Evolutionary conservation across 169 alveolate species (phyloP), one percentile per base, ranked within the genome.

Genomic region (Plasmodium gallinaceum): DNA sequence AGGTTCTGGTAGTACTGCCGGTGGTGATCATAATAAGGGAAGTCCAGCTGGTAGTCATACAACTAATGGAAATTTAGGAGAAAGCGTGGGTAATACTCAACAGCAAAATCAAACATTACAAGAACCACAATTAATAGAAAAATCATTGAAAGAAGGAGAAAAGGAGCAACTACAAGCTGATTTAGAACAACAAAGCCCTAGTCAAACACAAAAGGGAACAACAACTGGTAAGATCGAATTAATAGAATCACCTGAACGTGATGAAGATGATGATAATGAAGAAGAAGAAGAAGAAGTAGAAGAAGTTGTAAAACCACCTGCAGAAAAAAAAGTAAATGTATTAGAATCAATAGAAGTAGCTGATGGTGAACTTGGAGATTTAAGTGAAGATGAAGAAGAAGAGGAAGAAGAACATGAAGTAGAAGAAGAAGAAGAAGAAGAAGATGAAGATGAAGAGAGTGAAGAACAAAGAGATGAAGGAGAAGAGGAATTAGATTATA

Each of bases 241-340:
- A 14, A 22, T 64, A 20, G 7, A 0, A 10, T 32, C 20, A 12
- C 8, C 58, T 18, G 2, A 16, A n/a, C n/a, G 12, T 9, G 76
- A 68, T 10, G 14, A 68, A 18, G 76, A 68, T 39, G 5, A 43
- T 14, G 60, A 18, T 10, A 39, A 12, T 43, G 37, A 43, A 24
- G 76, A 68, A 16, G 60, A 68, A 18, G 76, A 68, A 5, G 76
- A 68, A 7, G 61, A 4, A 16, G 5, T 8, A 10, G 76, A 68
- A 0, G 76, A 68, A 7, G 26, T 2, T 2, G 61, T 14, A 18
- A 61, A 42, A 68, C 16, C 9, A 0, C 62, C 16, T 7, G 72
- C 26, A 62, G 74, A 60, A 24, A n/a, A n/a, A n/a, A n/a, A n/a
- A n/a, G 51, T 7, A 60, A 24, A 8, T 20, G 66, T 58, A 18